Evolutionary conservation across 2,329 filamentous ascomycete species (phyloP), one percentile per base, ranked within the genome.

Genomic region (Chaetoscypha palmicola): DNA sequence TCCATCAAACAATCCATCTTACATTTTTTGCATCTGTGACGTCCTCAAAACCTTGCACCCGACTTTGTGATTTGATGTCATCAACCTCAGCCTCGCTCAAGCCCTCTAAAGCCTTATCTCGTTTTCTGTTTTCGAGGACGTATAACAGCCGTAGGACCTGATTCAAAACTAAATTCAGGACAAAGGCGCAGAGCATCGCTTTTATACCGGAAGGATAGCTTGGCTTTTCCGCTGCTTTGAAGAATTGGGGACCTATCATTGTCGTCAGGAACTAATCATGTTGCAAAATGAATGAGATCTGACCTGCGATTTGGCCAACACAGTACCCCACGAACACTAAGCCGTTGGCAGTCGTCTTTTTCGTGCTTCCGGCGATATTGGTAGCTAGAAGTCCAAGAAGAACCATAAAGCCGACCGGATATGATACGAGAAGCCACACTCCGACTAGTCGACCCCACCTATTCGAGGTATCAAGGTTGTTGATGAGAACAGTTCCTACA

Each of bases 341-440:
- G 4, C 45, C 53, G 26, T 34, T 54, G n/a, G 50, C 49, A 19
- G 54, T 58, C 31, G 49, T 54, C 46, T 57, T 59, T 39, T 60
- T 60, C 3, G 58, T 59, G 11, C 71, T 74, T 3, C 81, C 81
- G 0, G 69, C 80, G 0, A 78, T 82, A 59, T 85, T 85, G 14
- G 73, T 76, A 2, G 55, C 81, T 79, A 5, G 32, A 4, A 56
- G 34, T 5, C 38, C 41, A 62, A 59, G 81, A 80, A 0, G 75
- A 24, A 61, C 49, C 58, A 62, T 58, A 46, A 62, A 61, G 8
- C 56, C 58, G 2, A 61, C 56, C 1, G 58, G 58, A 41, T 61
- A 62, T 2, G 53, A 50, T 5, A 57, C 57, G 32, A 62, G 41
- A 0, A 64, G 48, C 61, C 61, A 63, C 21, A 60, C 52, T 3